Conservation (phyloP, 1,284 basidiomycete species). For the Ganoderma sinense region DNA sequence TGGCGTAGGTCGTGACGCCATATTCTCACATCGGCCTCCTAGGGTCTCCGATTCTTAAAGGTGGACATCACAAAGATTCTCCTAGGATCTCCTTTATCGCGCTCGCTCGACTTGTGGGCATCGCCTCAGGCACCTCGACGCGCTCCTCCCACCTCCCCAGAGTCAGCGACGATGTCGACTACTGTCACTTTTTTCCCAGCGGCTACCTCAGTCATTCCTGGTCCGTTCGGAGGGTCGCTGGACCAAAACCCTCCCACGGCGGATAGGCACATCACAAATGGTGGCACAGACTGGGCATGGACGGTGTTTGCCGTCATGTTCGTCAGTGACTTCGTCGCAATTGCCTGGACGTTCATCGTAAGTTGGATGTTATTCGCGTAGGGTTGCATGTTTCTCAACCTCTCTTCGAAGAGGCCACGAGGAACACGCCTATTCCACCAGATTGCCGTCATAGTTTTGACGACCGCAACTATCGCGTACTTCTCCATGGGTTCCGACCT, state of each 20-base stretch:
- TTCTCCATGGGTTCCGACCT: constrained; percentile 62
- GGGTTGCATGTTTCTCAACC: not conserved
- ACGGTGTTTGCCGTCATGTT: constrained; percentile 60
- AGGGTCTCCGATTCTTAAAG: not conserved
- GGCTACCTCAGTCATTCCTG: not conserved
- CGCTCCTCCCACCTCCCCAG: not conserved
- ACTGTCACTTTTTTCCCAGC: constrained; percentile 18
- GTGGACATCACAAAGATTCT: not conserved
- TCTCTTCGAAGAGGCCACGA: constrained; percentile 41
- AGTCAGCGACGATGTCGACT: not conserved
- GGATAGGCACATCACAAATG: constrained; percentile 47
- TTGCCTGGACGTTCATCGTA: constrained; percentile 50
- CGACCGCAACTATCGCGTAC: constrained; percentile 53
- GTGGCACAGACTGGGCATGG: constrained; percentile 62
- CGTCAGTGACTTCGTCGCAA: constrained; percentile 45
- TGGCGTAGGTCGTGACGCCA: constrained; percentile 7
- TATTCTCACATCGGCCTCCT: not conserved
- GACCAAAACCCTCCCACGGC: constrained; percentile 49
- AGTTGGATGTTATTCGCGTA: not conserved
- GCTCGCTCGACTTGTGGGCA: not conserved
- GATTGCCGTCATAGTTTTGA: constrained; percentile 53
- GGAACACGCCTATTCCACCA: constrained; percentile 58
- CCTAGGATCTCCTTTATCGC: not conserved
- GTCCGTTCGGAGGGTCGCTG: constrained; percentile 29
- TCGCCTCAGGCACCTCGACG: not conserved